A percentile compares a stretch with the other conserved stretches of the same genome.
Evolutionary conservation across 805 yeast genomes (phyloP).

Genomic region (Yamadazyma nakazawae): DNA sequence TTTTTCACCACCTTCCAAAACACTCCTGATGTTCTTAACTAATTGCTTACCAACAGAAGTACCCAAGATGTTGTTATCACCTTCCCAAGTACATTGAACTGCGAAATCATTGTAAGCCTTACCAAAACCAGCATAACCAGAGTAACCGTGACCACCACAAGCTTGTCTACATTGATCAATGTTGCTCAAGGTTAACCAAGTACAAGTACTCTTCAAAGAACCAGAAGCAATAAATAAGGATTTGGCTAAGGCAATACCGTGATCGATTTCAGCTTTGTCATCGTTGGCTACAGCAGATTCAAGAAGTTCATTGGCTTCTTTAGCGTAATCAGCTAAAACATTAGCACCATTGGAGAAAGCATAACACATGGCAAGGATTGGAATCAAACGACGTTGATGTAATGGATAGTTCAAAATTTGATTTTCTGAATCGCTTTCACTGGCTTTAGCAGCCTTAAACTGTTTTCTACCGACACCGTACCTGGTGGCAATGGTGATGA

Average conservation of each 20-base stretch:
- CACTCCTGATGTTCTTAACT: slow-evolving; percentile 28
- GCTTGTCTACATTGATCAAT: slow-evolving; percentile 44
- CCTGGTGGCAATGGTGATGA: slow-evolving; percentile 41
- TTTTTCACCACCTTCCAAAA: slow-evolving; percentile 27
- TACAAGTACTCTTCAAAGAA: slow-evolving; percentile 42
- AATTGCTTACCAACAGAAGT: slow-evolving; percentile 42
- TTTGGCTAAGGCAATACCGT: slow-evolving; percentile 38
- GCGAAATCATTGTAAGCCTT: slow-evolving; percentile 45
- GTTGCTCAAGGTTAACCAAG: slow-evolving; percentile 43
- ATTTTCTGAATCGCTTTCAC: slow-evolving; percentile 27
- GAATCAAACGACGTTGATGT: slow-evolving; percentile 45
- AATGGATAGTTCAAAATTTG: slow-evolving; percentile 43
- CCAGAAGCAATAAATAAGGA: slow-evolving; percentile 45
- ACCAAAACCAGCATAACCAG: slow-evolving; percentile 43
- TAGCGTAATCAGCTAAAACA: slow-evolving; percentile 36
- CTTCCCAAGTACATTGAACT: slow-evolving; percentile 50
- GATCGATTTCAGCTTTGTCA: slow-evolving; percentile 30
- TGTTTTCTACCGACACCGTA: slow-evolving; percentile 47
- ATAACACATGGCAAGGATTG: slow-evolving; percentile 41
- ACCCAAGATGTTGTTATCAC: slow-evolving; percentile 46
- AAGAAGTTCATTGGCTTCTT: slow-evolving; percentile 29
- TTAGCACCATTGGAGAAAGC: slow-evolving; percentile 39
- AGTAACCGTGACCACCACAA: slow-evolving; percentile 49
- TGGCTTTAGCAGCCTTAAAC: slow-evolving; percentile 35
- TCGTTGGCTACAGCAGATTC: slow-evolving; percentile 36